These are phyloP conservation scores for Baorangia bicolor DNA, from an alignment of 768 basidiomycete genomes.

Conservation along the genomic window DNA sequence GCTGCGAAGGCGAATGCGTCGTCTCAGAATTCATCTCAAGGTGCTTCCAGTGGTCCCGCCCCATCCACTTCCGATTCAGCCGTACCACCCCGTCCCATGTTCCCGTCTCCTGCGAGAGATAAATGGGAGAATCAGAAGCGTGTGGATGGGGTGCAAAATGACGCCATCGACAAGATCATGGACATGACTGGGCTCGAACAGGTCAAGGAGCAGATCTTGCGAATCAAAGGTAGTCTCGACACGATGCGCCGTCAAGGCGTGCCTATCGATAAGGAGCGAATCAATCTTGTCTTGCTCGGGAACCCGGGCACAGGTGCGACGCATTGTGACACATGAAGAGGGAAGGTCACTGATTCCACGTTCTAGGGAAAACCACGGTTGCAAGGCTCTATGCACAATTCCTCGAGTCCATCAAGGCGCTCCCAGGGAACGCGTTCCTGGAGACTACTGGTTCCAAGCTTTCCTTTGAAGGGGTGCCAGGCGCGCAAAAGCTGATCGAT, in stretches of 20 bases:
- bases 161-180: slow-evolving; percentile 66
- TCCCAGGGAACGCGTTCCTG: not conserved
- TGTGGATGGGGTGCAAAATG: slow-evolving; percentile 49
- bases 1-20: slow-evolving; percentile 1
- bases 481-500: not conserved
- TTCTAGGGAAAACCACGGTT: not conserved
- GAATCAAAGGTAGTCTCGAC: slow-evolving; percentile 60
- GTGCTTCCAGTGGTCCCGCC: not conserved
- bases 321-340: not conserved
- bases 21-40: not conserved
- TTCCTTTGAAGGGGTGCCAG: not conserved
- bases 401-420: not conserved
- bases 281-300: slow-evolving; percentile 62
- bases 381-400: not conserved
- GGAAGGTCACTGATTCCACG: not conserved
- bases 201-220: slow-evolving; percentile 60
- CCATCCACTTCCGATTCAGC: slow-evolving; percentile 2
- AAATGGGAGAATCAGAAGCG: slow-evolving; percentile 62
- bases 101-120: slow-evolving; percentile 38
- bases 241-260: slow-evolving; percentile 50
- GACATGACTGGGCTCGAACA: slow-evolving; percentile 66
- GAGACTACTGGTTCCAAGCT: not conserved
- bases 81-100: slow-evolving; percentile 8
- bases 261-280: slow-evolving; percentile 53
- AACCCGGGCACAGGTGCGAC: slow-evolving; percentile 71